Conservation (phyloP, 163 green algal species). For the Coccomyxa subellipsoidea region DNA sequence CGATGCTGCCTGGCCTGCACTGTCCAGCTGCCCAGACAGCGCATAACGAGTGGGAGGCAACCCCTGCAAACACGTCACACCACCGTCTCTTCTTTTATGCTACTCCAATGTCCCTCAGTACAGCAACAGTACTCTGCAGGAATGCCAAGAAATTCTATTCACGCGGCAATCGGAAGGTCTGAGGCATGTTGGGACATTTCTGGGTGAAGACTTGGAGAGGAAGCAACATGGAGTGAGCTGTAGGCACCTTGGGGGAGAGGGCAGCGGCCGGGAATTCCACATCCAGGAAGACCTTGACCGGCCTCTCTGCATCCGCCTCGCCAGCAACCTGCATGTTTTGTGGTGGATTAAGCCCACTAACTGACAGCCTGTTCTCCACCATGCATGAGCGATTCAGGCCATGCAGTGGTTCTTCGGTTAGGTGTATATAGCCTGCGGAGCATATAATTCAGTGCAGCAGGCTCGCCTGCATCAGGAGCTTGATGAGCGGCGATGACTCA, state of each 20-base stretch:
- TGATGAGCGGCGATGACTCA: slow-evolving; percentile 1
- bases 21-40: not conserved
- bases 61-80: too few species aligned
- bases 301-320: not conserved
- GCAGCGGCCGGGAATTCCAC: not conserved
- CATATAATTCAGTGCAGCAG: not conserved
- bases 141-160: too few species aligned
- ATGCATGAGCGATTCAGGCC: too few species aligned
- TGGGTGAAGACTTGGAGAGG: too few species aligned
- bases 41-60: not conserved
- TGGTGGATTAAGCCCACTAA: too few species aligned
- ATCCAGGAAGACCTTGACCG: not conserved
- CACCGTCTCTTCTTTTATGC: too few species aligned
- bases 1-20: not conserved
- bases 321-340: too few species aligned
- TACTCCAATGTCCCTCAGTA: not conserved
- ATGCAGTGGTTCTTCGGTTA: too few species aligned
- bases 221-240: not conserved
- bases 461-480: not conserved
- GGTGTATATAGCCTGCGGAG: too few species aligned
- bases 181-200: too few species aligned
- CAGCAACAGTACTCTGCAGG: not conserved
- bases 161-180: too few species aligned
- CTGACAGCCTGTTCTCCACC: too few species aligned
- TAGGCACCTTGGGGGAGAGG: not conserved